Evolutionary conservation across 345 rosid genomes (phyloP).

Genomic region (Acer campestre): DNA sequence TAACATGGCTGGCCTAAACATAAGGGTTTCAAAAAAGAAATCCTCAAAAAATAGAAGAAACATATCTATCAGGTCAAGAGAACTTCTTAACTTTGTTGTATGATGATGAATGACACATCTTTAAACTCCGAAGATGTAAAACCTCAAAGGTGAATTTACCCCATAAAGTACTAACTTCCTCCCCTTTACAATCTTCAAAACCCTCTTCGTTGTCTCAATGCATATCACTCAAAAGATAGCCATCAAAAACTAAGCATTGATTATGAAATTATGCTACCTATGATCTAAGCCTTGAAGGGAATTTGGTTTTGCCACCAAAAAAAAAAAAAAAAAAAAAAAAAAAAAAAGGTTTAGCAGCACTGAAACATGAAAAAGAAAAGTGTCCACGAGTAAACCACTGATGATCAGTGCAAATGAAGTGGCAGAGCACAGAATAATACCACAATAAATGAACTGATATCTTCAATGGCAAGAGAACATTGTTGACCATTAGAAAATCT

Average conservation of each 20-base stretch:
- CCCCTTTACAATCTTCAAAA: neutral
- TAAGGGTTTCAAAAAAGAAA: too few species aligned
- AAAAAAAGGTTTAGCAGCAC: neutral
- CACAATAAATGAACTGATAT: neutral
- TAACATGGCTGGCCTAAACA: too few species aligned
- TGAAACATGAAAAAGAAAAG: neutral
- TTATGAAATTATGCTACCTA: neutral
- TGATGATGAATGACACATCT: neutral
- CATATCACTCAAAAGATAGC: neutral
- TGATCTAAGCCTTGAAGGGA: neutral
- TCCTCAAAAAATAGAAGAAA: too few species aligned
- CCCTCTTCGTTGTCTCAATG: neutral
- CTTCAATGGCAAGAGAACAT: neutral
- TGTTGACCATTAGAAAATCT: neutral
- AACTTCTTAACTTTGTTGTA: neutral
- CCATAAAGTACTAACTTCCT: neutral
- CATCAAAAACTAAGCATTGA: neutral
- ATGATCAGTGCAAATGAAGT: neutral
- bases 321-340: neutral
- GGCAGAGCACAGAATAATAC: neutral
- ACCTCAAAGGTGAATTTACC: neutral
- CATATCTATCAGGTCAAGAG: neutral
- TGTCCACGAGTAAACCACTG: too few species aligned
- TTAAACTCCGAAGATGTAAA: neutral
- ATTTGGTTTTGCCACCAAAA: neutral